These are phyloP conservation scores for Colletotrichum echinochloae DNA, from an alignment of 2,329 filamentous ascomycete genomes.

Conservation along the genomic window DNA sequence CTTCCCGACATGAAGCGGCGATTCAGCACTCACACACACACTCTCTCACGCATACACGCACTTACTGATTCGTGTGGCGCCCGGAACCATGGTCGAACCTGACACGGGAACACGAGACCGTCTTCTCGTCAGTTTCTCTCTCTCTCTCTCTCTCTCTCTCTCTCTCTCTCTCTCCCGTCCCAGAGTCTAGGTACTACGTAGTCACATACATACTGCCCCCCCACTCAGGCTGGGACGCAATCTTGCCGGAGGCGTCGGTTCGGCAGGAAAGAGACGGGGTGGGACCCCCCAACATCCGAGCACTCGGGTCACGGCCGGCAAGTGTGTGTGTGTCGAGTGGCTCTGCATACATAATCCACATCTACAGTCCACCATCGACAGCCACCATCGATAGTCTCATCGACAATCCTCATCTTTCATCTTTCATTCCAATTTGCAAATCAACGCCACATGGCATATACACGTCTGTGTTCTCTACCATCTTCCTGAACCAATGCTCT, in stretches of 20 bases:
- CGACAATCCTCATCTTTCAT: neutral
- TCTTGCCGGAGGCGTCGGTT: conserved; percentile 14
- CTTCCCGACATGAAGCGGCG: conserved; percentile 24
- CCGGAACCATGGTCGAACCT: neutral
- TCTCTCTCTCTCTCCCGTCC: too few relatives aligned
- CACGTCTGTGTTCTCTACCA: conserved; percentile 29
- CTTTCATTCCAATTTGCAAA: neutral
- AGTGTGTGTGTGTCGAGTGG: too few relatives aligned
- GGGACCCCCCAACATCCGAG: conserved; percentile 11
- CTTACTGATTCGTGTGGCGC: conserved; percentile 20
- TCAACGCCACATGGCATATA: conserved; percentile 3
- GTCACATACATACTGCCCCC: neutral
- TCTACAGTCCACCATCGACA: neutral
- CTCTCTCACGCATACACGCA: neutral
- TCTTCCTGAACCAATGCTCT: conserved; percentile 34
- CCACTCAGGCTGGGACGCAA: neutral
- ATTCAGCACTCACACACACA: conserved; percentile 16
- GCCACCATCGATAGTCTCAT: neutral
- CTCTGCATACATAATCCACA: too few relatives aligned
- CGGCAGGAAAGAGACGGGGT: conserved; percentile 16
- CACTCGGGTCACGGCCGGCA: neutral
- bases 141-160: too few relatives aligned
- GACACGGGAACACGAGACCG: neutral
- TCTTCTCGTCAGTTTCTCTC: neutral
- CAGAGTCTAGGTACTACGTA: neutral